A percentile compares a stretch with the other conserved stretches of the same genome.
phyloP scores from a whole-genome alignment of 2,329 filamentous ascomycete genomes.

The Bipolaris zeicola region DNA sequence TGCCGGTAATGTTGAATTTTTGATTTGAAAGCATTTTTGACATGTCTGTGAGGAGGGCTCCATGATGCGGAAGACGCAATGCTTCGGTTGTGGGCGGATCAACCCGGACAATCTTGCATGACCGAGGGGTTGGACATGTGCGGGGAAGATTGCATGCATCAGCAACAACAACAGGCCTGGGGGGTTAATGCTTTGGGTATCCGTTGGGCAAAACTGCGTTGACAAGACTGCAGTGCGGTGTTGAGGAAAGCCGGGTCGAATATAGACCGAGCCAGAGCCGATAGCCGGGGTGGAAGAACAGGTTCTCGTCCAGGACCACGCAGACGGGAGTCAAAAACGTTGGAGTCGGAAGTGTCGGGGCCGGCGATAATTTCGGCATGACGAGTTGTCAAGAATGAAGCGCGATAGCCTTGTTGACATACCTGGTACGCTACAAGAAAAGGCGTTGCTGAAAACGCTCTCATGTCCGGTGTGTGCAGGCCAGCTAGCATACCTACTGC shows the following conservation, averaged over 20 bases:
- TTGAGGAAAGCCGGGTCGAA: background rate
- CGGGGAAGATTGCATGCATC: too few species aligned
- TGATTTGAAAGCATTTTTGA: background rate
- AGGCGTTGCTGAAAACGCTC: background rate
- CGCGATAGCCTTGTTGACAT: background rate
- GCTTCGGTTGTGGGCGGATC: background rate
- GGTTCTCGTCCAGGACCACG: background rate
- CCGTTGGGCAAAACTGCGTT: background rate
- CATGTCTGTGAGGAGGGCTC: background rate
- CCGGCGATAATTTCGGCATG: background rate
- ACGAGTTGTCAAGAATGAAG: background rate
- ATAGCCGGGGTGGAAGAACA: background rate
- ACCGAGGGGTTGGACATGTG: too few species aligned
- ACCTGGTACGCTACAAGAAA: background rate
- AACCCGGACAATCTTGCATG: background rate
- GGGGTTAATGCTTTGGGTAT: background rate
- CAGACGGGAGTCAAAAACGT: background rate
- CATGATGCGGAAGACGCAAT: background rate
- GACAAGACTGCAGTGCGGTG: background rate
- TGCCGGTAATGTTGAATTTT: background rate
- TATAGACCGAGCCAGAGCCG: background rate
- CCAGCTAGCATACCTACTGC: background rate
- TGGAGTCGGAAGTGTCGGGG: background rate
- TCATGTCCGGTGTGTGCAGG: background rate
- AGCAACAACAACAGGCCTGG: background rate